These are phyloP conservation scores for Candida saitoana DNA, from an alignment of 805 yeast species.

Conservation along the genomic window DNA sequence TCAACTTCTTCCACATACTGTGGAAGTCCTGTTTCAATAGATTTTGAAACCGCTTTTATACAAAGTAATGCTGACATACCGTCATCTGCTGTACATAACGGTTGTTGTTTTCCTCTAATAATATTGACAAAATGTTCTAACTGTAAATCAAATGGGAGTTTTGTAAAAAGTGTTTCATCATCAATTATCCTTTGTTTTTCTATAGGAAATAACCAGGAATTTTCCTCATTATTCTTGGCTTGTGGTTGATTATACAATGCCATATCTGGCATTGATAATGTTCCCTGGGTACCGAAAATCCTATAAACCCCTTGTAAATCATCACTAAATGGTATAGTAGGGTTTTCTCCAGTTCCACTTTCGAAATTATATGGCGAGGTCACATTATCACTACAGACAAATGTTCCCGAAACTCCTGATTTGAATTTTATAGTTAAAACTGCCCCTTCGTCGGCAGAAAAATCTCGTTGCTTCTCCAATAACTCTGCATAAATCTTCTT, in stretches of 20 bases:
- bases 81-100: constrained; percentile 31
- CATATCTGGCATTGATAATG: constrained; percentile 36
- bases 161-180: constrained; percentile 11
- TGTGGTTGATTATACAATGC: constrained; percentile 26
- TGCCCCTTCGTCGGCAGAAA: constrained; percentile 38
- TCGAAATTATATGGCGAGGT: constrained; percentile 37
- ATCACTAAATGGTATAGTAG: constrained; percentile 28
- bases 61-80: constrained; percentile 36
- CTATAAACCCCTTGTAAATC: constrained; percentile 31
- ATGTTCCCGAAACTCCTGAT: constrained; percentile 33
- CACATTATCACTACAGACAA: constrained; percentile 36
- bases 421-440: constrained; percentile 28
- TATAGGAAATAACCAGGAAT: constrained; percentile 23
- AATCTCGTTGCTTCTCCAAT: constrained; percentile 24
- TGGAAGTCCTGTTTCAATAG: constrained; percentile 33
- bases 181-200: constrained; percentile 11
- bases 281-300: constrained; percentile 36
- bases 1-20: constrained; percentile 22
- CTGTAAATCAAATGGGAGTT: constrained; percentile 35
- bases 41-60: constrained; percentile 31
- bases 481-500: constrained; percentile 34
- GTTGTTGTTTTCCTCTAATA: constrained; percentile 22
- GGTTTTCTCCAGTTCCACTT: constrained; percentile 38
- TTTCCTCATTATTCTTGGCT: constrained; percentile 8
- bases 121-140: constrained; percentile 35